Percentiles rank a stretch among this genome's conserved stretches.
phyloP scores from a whole-genome alignment of 345 rosid species.

The Lepidium africanum region DNA sequence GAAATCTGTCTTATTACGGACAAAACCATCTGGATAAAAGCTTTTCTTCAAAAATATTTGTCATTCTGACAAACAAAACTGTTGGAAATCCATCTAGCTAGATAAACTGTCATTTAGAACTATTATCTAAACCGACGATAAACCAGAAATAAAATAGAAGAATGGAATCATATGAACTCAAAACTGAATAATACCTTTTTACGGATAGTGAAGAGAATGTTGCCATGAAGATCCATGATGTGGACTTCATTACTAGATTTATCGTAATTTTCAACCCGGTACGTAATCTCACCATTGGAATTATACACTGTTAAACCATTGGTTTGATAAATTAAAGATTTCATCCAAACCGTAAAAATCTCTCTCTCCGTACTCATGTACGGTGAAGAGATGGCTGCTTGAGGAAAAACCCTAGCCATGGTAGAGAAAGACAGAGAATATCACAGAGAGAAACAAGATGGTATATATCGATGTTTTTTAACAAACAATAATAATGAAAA shows the following conservation, averaged over 20 bases:
- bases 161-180: neutral
- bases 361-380: conserved; percentile 33
- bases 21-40: too few relatives aligned
- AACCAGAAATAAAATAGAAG: neutral
- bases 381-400: conserved; percentile 20
- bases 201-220: conserved; percentile 44
- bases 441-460: neutral
- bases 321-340: conserved; percentile 48
- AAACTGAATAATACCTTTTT: conserved; percentile 23
- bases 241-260: conserved; percentile 41
- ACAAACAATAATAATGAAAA: neutral
- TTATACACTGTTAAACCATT: conserved; percentile 63
- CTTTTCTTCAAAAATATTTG: too few relatives aligned
- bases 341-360: conserved; percentile 67
- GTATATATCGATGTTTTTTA: neutral
- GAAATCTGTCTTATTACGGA: too few relatives aligned
- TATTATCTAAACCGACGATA: neutral
- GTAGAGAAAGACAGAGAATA: neutral
- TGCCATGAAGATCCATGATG: conserved; percentile 59
- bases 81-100: too few relatives aligned
- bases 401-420: conserved; percentile 51
- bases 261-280: conserved; percentile 56
- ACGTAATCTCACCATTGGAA: conserved; percentile 42
- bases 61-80: too few relatives aligned
- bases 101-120: too few relatives aligned